Evolutionary conservation across 192 early-diverging fungal genomes (phyloP), one percentile per base, ranked within the genome.

Genomic region (Podila minutissima): DNA sequence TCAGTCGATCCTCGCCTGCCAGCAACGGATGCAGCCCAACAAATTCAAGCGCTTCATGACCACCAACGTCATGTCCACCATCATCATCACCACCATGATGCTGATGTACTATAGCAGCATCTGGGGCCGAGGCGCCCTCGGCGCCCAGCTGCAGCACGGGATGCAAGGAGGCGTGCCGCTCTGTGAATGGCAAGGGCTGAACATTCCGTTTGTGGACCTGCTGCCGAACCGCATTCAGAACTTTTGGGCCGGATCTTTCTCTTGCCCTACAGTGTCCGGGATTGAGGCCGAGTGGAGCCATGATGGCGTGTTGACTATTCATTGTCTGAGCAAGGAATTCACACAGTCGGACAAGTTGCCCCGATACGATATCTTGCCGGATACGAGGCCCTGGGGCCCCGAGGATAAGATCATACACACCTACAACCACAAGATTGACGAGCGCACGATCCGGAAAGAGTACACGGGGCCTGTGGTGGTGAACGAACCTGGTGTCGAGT

Each of bases 161-260:
- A 13, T 55, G 10, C 15, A 51, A 22, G 57, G 55, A 51, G 74
- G 74, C 4, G 29, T 70, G 12, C 69, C 70, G 37, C 76, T 88
- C 64, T 89, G 88, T 31, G 71, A 79, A 12, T 89, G 88, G 88
- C 59, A 75, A 1, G 88, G 88, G 1, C 38, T 50, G 10, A 89
- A 89, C 59, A 68, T 85, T n/a, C 88, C 88, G 8, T 59, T 79
- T 62, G 50, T 87, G 17, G 89, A 90, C 51, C 64, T 90, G 51
- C 66, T 90, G 49, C 89, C 89, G 0, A 81, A 83, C 3, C 82
- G 84, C 7, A 57, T 83, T n/a, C 87, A 88, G 55, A 90, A 90
- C 69, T 90, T 90, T 74, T 90, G 89, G 89, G 84, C 89, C 11
- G 89, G 88, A 11, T 75, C 78, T 10, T 72, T 72, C 58, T 31